A percentile compares a stretch with the other conserved stretches of the same genome.
Evolutionary conservation across 2,329 filamentous ascomycete genomes (phyloP).

Genomic region (Penicillium sp.): DNA sequence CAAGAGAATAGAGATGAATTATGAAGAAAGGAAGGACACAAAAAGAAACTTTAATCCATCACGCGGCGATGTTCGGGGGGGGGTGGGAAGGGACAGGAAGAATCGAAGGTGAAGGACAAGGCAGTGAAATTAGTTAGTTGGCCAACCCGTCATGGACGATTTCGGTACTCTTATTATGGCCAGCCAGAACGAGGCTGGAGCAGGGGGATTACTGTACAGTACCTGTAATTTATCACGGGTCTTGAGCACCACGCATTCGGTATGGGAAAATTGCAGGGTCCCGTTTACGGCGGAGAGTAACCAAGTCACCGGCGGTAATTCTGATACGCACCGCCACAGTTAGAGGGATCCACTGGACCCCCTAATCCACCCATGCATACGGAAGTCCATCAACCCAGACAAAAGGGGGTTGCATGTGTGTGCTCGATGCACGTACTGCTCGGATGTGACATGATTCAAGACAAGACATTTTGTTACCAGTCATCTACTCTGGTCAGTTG

Average conservation of each 20-base stretch:
- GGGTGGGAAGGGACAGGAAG: slow-evolving; percentile 15
- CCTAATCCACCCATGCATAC: slow-evolving; percentile 20
- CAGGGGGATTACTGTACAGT: slow-evolving; percentile 21
- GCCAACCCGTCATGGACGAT: slow-evolving; percentile 24
- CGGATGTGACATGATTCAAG: background rate
- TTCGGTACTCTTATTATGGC: slow-evolving; percentile 27
- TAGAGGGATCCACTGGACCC: slow-evolving; percentile 22
- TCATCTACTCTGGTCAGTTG: too few relatives aligned
- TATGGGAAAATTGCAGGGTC: background rate
- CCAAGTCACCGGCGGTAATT: slow-evolving; percentile 20
- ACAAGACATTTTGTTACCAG: background rate
- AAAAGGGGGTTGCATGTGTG: slow-evolving; percentile 25
- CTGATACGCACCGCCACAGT: slow-evolving; percentile 33
- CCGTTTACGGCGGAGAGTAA: background rate
- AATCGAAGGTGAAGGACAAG: slow-evolving; percentile 6
- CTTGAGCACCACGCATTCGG: background rate
- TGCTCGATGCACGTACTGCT: background rate
- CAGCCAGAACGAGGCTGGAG: slow-evolving; percentile 18
- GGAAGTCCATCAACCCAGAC: slow-evolving; percentile 10
- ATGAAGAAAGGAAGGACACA: slow-evolving; percentile 23
- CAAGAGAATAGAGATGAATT: slow-evolving; percentile 1
- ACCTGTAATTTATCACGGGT: slow-evolving; percentile 24
- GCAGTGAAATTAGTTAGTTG: slow-evolving; percentile 19
- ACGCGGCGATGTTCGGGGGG: slow-evolving; percentile 15
- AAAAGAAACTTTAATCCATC: slow-evolving; percentile 26